Base-by-base conservation (phyloP, 148 eudicot species). In the Nyssa sinensis region DNA sequence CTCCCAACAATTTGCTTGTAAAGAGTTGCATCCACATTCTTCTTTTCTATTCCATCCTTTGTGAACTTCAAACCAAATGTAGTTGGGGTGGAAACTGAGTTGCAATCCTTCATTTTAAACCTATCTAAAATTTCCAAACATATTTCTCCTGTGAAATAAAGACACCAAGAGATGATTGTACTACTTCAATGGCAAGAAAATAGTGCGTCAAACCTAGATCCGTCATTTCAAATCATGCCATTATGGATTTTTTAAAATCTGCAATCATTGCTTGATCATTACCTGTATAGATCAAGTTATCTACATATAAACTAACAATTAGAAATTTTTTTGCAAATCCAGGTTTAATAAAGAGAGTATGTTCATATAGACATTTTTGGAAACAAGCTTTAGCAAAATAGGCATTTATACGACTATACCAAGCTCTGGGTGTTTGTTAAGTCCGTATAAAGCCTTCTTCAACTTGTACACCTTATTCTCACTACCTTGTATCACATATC, bases 231-330 rank as follows among this genome's bases (percentile, higher is more conserved):
- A 64, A 78, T 21, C 65, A 66, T 0, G 9, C 27, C 71, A 35
- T 66, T 68, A 80, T 75, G 13, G 71, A 19, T 2, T 69, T 57
- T 41, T 75, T 80, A 31, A 75, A 80, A 1, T 55, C 64, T 24
- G 24, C 35, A 9, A 70, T 7, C 70, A 64, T 64, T 14, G 3
- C 30, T 10, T 0, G 9, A 35, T 58, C 32, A 13, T 28, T 32
- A 4, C 76, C 62, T 0, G 62, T 58, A 23, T n/a, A 71, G 16
- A 80, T 64, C 23, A 78, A 23, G n/a, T 75, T 72, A 58, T 80
- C 82, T 1, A 80, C 79, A 75, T 70, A 80, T 1, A 70, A 25
- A 10, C 72, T 61, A 0, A 71, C 57, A 16, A 80, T 70, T 1
- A 74, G 58, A 55, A 70, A 49, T 5, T 70, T 29, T 4, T 35